Evolutionary conservation across 345 rosid species (phyloP), one percentile per base, ranked within the genome.

Genomic region (Eucalyptus pumila): DNA sequence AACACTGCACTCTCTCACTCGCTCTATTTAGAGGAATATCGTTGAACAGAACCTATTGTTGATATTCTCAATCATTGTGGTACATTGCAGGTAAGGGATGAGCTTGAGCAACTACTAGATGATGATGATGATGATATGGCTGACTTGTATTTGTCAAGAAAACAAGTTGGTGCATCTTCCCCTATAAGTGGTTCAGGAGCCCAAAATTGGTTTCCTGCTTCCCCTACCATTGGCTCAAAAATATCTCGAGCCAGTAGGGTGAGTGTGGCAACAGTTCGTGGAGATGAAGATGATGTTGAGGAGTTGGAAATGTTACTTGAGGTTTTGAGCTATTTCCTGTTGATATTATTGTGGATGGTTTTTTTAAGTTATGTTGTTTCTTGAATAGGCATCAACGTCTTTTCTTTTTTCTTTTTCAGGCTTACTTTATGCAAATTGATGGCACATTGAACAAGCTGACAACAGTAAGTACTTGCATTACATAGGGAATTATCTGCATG

Each of bases 81-180:
- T 27, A 5, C n/a, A 15, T 51, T 94, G 88, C 88, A 97, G 99
- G 99, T 98, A 88, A 95, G 99, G 89, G 99, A 97, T 94, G 99
- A 97, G 89, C 99, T 98, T 76, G 99, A 96, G 90, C 99, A 97
- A 67, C 93, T 97, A 80, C 94, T 98, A 91, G 99, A 97, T 94
- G 99, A 98, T 91, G 99, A 98, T 91, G 99, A 98, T 49, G 99
- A 97, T 90, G 99, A 98, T 89, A 98, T 98, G 99, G 98, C 98
- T 81, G 98, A 98, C 89, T 96, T 98, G 54, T 98, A 96, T 94
- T 92, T 98, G 91, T 96, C 99, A 48, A 96, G 99, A 91, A 98
- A 98, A 92, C 90, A 95, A 90, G 95, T 93, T 58, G 93, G 95
- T 80, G 90, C 96, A 88, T 92, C 94, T 87, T 94, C 99, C 47